phyloP scores from a whole-genome alignment of 495 filamentous ascomycete species.

The Trichoderma asperelloides region DNA sequence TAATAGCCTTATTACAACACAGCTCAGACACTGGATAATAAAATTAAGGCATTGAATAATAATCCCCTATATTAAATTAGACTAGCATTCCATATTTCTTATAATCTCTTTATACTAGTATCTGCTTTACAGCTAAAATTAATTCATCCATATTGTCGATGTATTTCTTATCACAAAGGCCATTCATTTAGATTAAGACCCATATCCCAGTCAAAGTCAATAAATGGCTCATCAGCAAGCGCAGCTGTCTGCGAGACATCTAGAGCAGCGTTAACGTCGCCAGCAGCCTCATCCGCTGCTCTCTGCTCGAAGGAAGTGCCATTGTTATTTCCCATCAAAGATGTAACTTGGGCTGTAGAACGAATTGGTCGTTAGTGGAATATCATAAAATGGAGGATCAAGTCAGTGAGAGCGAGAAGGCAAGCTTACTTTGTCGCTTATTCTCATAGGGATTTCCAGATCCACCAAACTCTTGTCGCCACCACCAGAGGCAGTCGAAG shows the following conservation, averaged over 20 bases:
- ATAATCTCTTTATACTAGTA: no score
- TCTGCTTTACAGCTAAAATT: no score
- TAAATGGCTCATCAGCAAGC: not conserved
- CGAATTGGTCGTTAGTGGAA: no score
- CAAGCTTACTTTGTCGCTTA: not conserved
- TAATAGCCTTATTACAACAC: no score
- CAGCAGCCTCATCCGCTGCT: not conserved
- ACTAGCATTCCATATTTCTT: no score
- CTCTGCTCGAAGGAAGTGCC: not conserved
- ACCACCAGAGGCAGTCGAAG: slow-evolving; percentile 43
- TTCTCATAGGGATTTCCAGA: slow-evolving; percentile 19
- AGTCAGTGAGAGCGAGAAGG: not conserved
- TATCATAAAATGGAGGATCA: not conserved
- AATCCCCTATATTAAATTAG: no score
- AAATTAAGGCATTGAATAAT: no score
- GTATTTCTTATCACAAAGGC: not conserved
- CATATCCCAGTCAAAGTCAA: slow-evolving; percentile 5
- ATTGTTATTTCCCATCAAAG: not conserved
- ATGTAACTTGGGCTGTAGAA: not conserved
- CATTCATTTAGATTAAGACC: not conserved
- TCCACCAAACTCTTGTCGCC: slow-evolving; percentile 38
- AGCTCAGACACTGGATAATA: no score
- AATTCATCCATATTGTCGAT: no score
- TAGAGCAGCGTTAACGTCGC: not conserved
- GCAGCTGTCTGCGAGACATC: not conserved